These are phyloP conservation scores for Aspergillus unguis DNA, from an alignment of 2,329 filamentous ascomycete species.

Conservation along the genomic window DNA sequence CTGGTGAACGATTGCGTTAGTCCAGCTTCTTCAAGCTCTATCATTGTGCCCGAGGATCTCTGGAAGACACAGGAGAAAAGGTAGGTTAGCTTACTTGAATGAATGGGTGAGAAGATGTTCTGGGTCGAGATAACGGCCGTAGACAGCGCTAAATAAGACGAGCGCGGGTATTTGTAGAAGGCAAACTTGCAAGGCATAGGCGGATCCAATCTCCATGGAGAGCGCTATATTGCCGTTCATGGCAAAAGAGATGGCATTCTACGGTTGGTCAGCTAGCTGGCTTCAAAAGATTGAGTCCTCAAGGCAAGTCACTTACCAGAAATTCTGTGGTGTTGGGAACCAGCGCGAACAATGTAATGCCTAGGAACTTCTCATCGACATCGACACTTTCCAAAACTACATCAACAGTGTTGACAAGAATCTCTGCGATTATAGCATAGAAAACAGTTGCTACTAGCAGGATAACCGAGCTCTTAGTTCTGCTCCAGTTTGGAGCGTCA, in stretches of 20 bases:
- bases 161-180: conserved; percentile 90
- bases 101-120: conserved; percentile 50
- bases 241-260: conserved; percentile 98
- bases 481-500: conserved; percentile 98
- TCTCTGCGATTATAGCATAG: conserved; percentile 96
- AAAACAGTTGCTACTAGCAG: conserved; percentile 83
- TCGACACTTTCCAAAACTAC: conserved; percentile 87
- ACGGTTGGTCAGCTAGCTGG: not conserved
- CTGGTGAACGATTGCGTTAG: conserved; percentile 37
- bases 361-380: conserved; percentile 95
- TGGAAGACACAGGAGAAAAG: not conserved
- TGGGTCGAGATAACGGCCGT: conserved; percentile 56
- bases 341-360: conserved; percentile 92
- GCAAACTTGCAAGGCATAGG: conserved; percentile 94
- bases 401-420: conserved; percentile 93
- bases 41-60: not conserved
- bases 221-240: conserved; percentile 99
- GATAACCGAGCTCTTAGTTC: conserved; percentile 84
- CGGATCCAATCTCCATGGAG: conserved; percentile 98
- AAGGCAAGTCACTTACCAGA: conserved; percentile 58
- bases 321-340: conserved; percentile 99
- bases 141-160: conserved; percentile 83
- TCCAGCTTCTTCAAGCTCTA: not conserved
- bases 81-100: conserved; percentile 48
- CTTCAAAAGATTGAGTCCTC: not conserved